phyloP scores from a whole-genome alignment of 768 basidiomycete genomes.

The Calocybe gangraenosa region DNA sequence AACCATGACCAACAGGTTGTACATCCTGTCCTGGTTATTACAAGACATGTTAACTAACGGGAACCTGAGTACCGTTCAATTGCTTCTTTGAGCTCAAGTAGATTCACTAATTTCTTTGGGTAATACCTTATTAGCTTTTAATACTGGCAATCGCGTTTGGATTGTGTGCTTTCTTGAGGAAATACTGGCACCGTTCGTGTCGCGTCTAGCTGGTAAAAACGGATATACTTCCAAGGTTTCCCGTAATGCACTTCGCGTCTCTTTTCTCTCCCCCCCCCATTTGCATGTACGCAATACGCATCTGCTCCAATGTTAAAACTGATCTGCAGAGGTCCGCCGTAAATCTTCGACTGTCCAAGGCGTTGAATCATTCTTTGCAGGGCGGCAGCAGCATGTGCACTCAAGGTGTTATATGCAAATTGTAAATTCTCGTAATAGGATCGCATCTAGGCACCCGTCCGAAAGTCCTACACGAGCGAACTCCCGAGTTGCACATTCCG shows the following conservation, averaged over 20 bases:
- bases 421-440: not conserved
- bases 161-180: not conserved
- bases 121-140: too few species aligned
- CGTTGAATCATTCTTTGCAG: not conserved
- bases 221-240: not conserved
- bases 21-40: too few species aligned
- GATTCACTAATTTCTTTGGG: too few species aligned
- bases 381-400: not conserved
- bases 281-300: not conserved
- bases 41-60: too few species aligned
- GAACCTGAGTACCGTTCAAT: too few species aligned
- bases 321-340: not conserved
- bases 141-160: not conserved
- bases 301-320: not conserved
- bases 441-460: not conserved
- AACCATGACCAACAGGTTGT: too few species aligned
- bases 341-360: not conserved
- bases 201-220: not conserved
- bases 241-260: constrained; percentile 4
- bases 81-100: too few species aligned
- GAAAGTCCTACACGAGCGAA: not conserved
- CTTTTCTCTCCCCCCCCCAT: not conserved
- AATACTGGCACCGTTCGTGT: not conserved
- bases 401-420: not conserved
- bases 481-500: constrained; percentile 1